Evolutionary conservation across 2,329 filamentous ascomycete genomes (phyloP).

Genomic region (Onygena corvina): DNA sequence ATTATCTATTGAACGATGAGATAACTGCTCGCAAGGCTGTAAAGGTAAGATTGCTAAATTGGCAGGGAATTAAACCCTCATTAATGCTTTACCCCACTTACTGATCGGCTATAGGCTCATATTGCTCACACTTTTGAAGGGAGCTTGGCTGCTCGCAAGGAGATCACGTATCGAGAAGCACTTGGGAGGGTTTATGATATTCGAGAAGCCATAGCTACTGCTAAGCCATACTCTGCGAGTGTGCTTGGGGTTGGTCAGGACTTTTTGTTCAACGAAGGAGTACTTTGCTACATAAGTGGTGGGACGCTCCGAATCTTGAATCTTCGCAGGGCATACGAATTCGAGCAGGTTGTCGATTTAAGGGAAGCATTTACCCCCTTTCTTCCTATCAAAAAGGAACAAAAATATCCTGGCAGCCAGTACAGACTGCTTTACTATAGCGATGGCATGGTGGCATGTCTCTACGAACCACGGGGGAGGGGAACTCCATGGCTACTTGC

Average conservation of each 20-base stretch:
- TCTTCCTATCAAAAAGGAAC: background rate
- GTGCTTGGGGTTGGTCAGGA: conserved; percentile 48
- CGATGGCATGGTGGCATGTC: conserved; percentile 46
- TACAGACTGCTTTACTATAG: conserved; percentile 44
- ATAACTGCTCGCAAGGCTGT: conserved; percentile 47
- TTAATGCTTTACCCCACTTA: background rate
- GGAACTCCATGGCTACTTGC: conserved; percentile 44
- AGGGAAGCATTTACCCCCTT: conserved; percentile 8
- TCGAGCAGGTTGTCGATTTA: conserved; percentile 48
- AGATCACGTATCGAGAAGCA: conserved; percentile 40
- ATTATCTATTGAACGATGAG: conserved; percentile 41
- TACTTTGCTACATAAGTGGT: conserved; percentile 51
- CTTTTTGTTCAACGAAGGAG: conserved; percentile 52
- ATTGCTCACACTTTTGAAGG: conserved; percentile 37
- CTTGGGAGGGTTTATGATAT: conserved; percentile 52
- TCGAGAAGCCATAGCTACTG: conserved; percentile 47
- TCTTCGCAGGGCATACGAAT: conserved; percentile 38
- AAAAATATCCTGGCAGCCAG: background rate
- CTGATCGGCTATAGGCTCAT: conserved; percentile 27
- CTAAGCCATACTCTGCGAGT: conserved; percentile 50
- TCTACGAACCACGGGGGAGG: conserved; percentile 38
- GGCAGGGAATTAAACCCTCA: background rate
- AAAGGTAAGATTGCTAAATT: conserved; percentile 37
- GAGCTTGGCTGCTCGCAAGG: conserved; percentile 25
- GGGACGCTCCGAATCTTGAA: conserved; percentile 47